Evolutionary conservation across 1,284 basidiomycete genomes (phyloP), one percentile per base, ranked within the genome.

Genomic region (Anthracocystis setariae): DNA sequence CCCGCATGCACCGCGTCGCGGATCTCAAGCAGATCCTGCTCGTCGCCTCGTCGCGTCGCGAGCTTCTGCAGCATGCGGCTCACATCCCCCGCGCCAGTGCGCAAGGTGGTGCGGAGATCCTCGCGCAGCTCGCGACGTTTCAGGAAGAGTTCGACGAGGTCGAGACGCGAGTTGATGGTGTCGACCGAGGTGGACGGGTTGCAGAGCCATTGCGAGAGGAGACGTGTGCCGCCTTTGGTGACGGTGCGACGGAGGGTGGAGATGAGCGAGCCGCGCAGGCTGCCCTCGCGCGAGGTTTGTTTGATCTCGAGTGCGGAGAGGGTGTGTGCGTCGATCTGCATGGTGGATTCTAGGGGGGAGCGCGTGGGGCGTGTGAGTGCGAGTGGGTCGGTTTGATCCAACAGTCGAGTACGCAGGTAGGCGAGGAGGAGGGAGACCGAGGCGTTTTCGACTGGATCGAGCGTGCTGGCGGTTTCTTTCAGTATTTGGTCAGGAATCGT

Each of bases 261-360:
- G 21, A 73, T 50, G 9, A 82, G 63, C 38, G 75, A 77, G 43
- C 80, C 80, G 35, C 76, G 69, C 3, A 55, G 51, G n/a, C 75
- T 72, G 7, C 62, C 63, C n/a, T 77, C 73, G 37, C 72, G 57
- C 15, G 43, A 43, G 2, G 61, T 50, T 25, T 75, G 64, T 24
- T 67, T 67, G 39, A 82, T 70, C 54, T 82, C 81, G 35, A 82
- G 66, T 0, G 81, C 75, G 5, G 65, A 45, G 2, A 82, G 71
- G 8, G 81, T 81, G 54, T 80, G 73, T 2, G 80, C 74, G 56
- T 82, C 80, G 53, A 82, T 77, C 29, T 65, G 74, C 81, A 82
- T 79, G 12, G 48, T 45, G 17, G 69, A 52, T 13, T 54, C 50
- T 13, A 40, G 46, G n/a, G 13, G 62, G 13, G 46, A 51, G 25